Evolutionary conservation across 1,139 yeast species (phyloP).

Genomic region (Blastobotrys ciferrii): DNA sequence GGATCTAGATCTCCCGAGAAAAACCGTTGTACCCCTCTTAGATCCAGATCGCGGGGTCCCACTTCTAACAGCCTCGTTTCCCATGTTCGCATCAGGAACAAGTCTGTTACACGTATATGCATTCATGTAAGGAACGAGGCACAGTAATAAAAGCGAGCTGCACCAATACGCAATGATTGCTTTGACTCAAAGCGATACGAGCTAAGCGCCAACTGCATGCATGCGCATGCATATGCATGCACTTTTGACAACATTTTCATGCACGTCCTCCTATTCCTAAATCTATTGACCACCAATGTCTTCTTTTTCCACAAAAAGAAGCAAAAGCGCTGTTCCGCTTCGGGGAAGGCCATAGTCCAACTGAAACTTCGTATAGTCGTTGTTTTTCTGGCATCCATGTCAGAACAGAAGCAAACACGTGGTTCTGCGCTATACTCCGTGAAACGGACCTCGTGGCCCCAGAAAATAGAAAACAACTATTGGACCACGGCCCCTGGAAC

Average conservation of each 20-base stretch:
- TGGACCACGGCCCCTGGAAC: too few species aligned
- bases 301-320: too few species aligned
- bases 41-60: not conserved
- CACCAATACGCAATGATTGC: not conserved
- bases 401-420: too few species aligned
- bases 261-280: too few species aligned
- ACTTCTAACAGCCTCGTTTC: not conserved
- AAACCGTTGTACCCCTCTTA: not conserved
- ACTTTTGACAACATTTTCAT: not conserved
- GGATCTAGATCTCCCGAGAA: not conserved
- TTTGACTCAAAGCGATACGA: not conserved
- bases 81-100: not conserved
- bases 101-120: not conserved
- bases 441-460: too few species aligned
- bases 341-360: too few species aligned
- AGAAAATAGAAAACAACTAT: too few species aligned
- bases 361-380: too few species aligned
- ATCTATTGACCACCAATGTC: too few species aligned
- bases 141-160: not conserved
- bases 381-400: too few species aligned
- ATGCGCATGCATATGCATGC: not conserved
- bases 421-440: too few species aligned
- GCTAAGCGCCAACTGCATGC: not conserved
- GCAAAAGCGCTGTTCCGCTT: too few species aligned
- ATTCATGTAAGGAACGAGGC: not conserved